These are phyloP conservation scores for Alloascoidea africana DNA, from an alignment of 805 yeast genomes.

Conservation along the genomic window DNA sequence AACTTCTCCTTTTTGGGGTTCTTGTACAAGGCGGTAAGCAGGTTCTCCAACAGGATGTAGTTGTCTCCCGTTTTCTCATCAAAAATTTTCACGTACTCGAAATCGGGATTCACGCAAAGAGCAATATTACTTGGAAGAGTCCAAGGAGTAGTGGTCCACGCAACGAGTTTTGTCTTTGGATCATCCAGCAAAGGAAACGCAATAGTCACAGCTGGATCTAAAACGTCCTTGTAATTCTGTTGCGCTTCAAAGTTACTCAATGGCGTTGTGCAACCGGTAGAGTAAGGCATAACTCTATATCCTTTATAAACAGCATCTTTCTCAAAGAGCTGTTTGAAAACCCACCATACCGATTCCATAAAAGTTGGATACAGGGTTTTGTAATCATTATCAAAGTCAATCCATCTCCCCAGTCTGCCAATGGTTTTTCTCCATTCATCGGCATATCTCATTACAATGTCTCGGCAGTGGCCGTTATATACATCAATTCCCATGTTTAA, in stretches of 20 bases:
- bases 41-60: conserved; percentile 73
- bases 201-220: conserved; percentile 91
- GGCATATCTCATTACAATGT: conserved; percentile 96
- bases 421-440: conserved; percentile 89
- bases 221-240: conserved; percentile 93
- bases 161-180: conserved; percentile 72
- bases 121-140: conserved; percentile 92
- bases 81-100: conserved; percentile 82
- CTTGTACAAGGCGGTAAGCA: conserved; percentile 77
- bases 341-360: conserved; percentile 99
- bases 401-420: conserved; percentile 96
- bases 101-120: conserved; percentile 78
- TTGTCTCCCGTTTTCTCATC: conserved; percentile 77
- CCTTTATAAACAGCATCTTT: conserved; percentile 91
- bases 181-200: conserved; percentile 75
- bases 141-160: conserved; percentile 99
- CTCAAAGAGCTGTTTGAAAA: conserved; percentile 72
- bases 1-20: conserved; percentile 85
- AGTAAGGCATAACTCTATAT: conserved; percentile 95
- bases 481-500: conserved; percentile 87
- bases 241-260: conserved; percentile 96
- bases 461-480: conserved; percentile 88
- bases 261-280: conserved; percentile 95
- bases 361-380: conserved; percentile 90
- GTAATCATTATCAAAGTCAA: conserved; percentile 89